These are phyloP conservation scores for Cladosporium velox DNA, from an alignment of 2,329 filamentous ascomycete species.

Conservation along the genomic window DNA sequence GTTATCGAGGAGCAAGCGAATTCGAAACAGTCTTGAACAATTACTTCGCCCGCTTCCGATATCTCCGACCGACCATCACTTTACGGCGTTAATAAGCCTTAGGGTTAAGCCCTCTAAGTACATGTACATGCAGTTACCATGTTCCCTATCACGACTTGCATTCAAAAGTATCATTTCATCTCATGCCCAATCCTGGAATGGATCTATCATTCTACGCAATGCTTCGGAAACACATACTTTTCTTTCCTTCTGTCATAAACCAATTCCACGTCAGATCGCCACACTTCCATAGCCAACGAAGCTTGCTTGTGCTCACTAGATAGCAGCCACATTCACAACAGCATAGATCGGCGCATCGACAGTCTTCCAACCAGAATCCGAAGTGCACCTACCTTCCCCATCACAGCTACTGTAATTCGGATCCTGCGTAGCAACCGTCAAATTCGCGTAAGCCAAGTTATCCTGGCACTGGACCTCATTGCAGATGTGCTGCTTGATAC, in stretches of 20 bases:
- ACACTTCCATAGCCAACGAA: background rate
- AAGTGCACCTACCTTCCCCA: background rate
- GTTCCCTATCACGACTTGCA: no score
- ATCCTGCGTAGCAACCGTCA: background rate
- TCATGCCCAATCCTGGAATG: no score
- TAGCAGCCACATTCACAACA: background rate
- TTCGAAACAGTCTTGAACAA: background rate
- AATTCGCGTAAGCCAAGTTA: background rate
- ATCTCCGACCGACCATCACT: background rate
- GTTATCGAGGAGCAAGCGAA: background rate
- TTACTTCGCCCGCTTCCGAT: background rate
- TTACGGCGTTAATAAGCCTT: background rate
- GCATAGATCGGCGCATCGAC: background rate
- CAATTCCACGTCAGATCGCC: no score
- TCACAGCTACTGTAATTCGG: background rate
- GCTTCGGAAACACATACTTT: no score
- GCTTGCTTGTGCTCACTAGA: background rate
- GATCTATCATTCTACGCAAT: no score
- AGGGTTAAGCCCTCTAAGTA: no score
- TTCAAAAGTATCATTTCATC: no score
- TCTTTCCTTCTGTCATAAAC: no score
- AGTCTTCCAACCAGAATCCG: background rate
- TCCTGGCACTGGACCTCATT: constrained; percentile 9
- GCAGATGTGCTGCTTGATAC: constrained; percentile 10
- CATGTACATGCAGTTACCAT: no score